Base-by-base conservation (phyloP, 768 basidiomycete species). In the Tremella fuciformis region DNA sequence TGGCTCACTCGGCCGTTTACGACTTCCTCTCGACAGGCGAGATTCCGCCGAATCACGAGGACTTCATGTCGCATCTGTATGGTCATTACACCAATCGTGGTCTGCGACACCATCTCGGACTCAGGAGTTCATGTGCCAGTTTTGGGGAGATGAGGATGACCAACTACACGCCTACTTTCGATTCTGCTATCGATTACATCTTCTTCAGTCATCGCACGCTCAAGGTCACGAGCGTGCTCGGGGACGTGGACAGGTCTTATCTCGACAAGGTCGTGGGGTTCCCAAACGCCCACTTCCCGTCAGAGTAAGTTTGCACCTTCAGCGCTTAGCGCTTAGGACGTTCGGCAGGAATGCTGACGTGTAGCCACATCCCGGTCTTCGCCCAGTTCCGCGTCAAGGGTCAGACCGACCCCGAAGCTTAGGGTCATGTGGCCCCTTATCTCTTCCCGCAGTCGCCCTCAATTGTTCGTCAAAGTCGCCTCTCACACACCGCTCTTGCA, bases 241-340 rank as follows among this genome's bases (percentile, higher is more conserved):
- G 89, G 13, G 90, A 88, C 75, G 86, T 97, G 58, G 92, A 97
- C 74, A 82, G 81, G 67, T 74, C 74, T 22, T 99, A 99, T 80
- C 75, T 97, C 74, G 85, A 87, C 64, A 90, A 90, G 79, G 85
- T 85, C 16, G 94, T 97, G 46, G 96, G 96, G 38, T 98, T 98
- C 82, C 96, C 96, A 25, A 93, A 97, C 77, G 84, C 86, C 1
- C 91, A 97, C 74, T 96, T 92, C 82, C 91, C 94, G 21, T 93
- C 91, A 59, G 93, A 97, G 92, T 97, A 78, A 74, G 91, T 86
- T 15, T 44, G 40, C 15, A 41, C 22, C 4, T 13, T 0, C 42
- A 46, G 6, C 42, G 13, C 39, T 41, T 41, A 18, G 13, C 22
- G n/a, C 15, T 46, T n/a, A 46, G n/a, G 16, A 4, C 42, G 6